phyloP scores from a whole-genome alignment of 305 asterid species.

The Solanum chacoense region DNA sequence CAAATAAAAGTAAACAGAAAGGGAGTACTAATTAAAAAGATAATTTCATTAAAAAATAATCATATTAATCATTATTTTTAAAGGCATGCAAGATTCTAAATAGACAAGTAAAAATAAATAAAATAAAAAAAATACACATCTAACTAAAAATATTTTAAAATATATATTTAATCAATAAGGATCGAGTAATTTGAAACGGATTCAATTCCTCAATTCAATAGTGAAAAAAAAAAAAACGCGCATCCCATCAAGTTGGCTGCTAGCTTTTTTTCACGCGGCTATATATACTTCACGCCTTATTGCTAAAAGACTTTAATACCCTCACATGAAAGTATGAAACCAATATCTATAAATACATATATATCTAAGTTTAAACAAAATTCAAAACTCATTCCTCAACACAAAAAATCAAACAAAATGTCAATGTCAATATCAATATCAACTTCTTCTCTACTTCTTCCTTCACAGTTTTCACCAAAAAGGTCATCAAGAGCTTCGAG shows the following conservation, averaged over 20 bases:
- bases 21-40: too few species aligned
- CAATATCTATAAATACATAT: not conserved
- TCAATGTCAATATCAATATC: not conserved
- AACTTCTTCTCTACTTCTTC: not conserved
- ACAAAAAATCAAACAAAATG: not conserved
- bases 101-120: accelerated
- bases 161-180: too few species aligned
- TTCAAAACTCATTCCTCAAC: not conserved
- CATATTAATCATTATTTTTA: too few species aligned
- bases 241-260: not conserved
- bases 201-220: too few species aligned
- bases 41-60: too few species aligned
- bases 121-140: too few species aligned
- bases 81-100: too few species aligned
- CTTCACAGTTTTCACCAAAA: not conserved
- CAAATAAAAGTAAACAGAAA: too few species aligned
- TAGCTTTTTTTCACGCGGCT: not conserved
- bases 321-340: not conserved
- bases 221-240: not conserved
- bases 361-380: not conserved
- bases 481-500: not conserved
- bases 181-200: too few species aligned
- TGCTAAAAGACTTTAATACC: not conserved
- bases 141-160: too few species aligned
- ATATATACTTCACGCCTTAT: not conserved